Conservation (phyloP, 306 rosid species). For the Arachis hypogaea region DNA sequence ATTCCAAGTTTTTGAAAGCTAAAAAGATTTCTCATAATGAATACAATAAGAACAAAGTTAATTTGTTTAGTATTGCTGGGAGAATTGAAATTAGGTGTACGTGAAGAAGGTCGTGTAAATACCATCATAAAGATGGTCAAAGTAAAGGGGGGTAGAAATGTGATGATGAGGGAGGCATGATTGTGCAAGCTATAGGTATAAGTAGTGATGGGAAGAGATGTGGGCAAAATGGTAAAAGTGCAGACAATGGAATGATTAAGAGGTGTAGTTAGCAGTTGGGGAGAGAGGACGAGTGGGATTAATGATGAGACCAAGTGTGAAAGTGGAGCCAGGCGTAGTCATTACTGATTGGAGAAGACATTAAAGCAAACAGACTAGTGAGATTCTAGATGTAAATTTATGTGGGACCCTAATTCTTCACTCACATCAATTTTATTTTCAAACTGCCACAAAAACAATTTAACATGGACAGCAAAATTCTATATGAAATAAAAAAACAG, state of each 20-base stretch:
- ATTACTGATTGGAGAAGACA: constrained; percentile 18
- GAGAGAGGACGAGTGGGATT: constrained; percentile 38
- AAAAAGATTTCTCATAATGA: no score
- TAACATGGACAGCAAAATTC: no score
- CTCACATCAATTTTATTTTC: no score
- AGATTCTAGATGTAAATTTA: constrained; percentile 38
- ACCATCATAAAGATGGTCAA: constrained; percentile 21
- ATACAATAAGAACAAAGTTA: no score
- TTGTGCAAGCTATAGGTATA: not conserved
- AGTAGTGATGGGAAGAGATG: not conserved
- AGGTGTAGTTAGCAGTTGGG: constrained; percentile 28
- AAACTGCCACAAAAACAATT: no score
- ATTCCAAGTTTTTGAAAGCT: no score
- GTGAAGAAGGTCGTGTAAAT: not conserved
- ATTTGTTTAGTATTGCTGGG: no score
- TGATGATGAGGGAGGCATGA: constrained; percentile 41
- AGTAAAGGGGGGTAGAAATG: constrained; percentile 20
- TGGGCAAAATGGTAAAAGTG: constrained; percentile 34
- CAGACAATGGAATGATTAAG: constrained; percentile 28
- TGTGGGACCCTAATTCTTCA: no score
- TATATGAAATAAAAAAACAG: no score
- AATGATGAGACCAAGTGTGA: constrained; percentile 49
- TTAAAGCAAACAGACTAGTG: not conserved
- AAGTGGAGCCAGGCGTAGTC: constrained; percentile 39
- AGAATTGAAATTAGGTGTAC: not conserved